Evolutionary conservation across 306 rosid genomes (phyloP), one percentile per base, ranked within the genome.

Genomic region (Cyclanthera cordifolia): DNA sequence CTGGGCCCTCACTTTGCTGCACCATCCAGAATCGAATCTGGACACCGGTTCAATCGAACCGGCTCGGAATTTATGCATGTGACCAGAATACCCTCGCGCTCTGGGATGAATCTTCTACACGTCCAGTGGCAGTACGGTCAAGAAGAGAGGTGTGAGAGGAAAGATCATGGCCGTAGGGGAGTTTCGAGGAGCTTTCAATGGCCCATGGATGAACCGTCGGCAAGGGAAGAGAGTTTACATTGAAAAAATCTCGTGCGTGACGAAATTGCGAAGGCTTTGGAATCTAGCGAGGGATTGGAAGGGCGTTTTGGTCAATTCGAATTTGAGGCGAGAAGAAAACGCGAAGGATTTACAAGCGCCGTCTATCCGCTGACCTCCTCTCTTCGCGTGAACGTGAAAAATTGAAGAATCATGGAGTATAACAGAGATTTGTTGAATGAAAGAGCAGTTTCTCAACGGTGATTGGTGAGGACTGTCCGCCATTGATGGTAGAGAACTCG

Each of bases 261-360:
- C 39, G 70, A 66, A 66, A 66, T 34, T 24, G 53, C 54, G 70
- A 32, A 41, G 37, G 43, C 50, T 32, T 37, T 53, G 73, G 46
- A 69, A 69, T 51, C 45, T 69, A 51, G 60, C 47, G 49, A 49
- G 73, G 43, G 8, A 58, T 69, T 51, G 2, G 59, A 28, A 69
- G 59, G 73, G 73, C 24, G 50, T 69, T 69, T 69, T 51, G 61
- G 73, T 69, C 73, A 19, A 14, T 32, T 69, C 16, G 52, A 48
- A 47, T 28, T 50, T 12, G 59, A 69, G 72, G 60, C 48, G 72
- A 69, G 72, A 51, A 51, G 73, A 69, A 69, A 69, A 69, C 73
- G 73, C 55, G 47, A 32, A 50, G 59, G 24, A 47, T 49, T 50
- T 49, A 49, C 45, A 46, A 64, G 53, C 19, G 6, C 53, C 53